A percentile compares a stretch with the other conserved stretches of the same genome.
phyloP scores from a whole-genome alignment of 148 eudicot species.

The Mesembryanthemum crystallinum region DNA sequence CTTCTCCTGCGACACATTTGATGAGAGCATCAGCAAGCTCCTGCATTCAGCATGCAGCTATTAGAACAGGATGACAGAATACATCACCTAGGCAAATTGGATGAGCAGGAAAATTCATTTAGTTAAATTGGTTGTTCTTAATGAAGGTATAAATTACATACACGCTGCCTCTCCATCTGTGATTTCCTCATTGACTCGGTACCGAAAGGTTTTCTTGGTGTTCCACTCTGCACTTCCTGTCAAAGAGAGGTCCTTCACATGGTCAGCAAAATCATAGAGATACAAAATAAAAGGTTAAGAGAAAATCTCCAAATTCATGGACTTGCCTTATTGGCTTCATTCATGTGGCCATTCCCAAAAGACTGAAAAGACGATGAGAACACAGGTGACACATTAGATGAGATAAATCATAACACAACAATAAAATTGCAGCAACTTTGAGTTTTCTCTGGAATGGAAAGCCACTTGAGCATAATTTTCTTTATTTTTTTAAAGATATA shows the following conservation, averaged over 20 bases:
- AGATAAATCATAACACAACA: not conserved
- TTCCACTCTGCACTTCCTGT: slow-evolving; percentile 48
- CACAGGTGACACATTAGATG: slow-evolving; percentile 15
- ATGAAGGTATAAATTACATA: slow-evolving; percentile 29
- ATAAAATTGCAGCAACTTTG: slow-evolving; percentile 9
- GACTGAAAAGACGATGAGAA: slow-evolving; percentile 35
- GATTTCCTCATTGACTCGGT: slow-evolving; percentile 65
- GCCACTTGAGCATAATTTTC: too few species aligned
- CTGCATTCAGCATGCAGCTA: slow-evolving; percentile 36
- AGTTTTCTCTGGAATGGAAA: too few species aligned
- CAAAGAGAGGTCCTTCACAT: slow-evolving; percentile 13
- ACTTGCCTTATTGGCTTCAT: slow-evolving; percentile 29
- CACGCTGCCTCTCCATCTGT: slow-evolving; percentile 64
- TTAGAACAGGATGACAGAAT: not conserved
- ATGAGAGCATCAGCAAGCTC: slow-evolving; percentile 65
- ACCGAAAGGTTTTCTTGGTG: slow-evolving; percentile 52
- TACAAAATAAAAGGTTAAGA: not conserved
- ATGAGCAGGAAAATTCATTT: slow-evolving; percentile 4
- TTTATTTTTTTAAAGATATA: too few species aligned
- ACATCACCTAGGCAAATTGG: not conserved
- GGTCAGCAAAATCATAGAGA: slow-evolving; percentile 7
- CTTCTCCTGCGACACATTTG: slow-evolving; percentile 53
- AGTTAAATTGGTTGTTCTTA: not conserved
- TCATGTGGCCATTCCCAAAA: slow-evolving; percentile 45
- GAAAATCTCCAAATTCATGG: slow-evolving; percentile 2